Conservation (phyloP, 1,139 yeast species). For the Saccharomyces hybrid region DNA sequence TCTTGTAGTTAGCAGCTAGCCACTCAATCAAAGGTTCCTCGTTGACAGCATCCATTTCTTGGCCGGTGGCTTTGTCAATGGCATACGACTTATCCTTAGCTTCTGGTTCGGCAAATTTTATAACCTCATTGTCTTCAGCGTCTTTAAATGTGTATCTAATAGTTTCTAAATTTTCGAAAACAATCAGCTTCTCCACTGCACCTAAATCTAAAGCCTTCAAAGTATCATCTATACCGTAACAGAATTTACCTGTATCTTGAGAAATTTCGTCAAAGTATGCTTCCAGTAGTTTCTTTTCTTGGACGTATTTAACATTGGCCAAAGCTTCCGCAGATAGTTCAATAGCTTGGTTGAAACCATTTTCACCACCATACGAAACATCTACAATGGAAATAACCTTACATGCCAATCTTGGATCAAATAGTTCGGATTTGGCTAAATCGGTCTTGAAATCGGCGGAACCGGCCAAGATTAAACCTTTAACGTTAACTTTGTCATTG, state of each 20-base stretch:
- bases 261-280: conserved; percentile 93
- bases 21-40: conserved; percentile 88
- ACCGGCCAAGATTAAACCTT: conserved; percentile 94
- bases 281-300: conserved; percentile 91
- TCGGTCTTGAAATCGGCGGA: conserved; percentile 97
- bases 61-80: conserved; percentile 76
- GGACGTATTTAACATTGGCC: conserved; percentile 93
- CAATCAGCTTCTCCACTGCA: conserved; percentile 88
- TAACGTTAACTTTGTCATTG: conserved; percentile 84
- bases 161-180: conserved; percentile 82
- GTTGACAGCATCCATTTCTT: conserved; percentile 76
- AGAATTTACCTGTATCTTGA: conserved; percentile 92
- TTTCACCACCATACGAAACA: conserved; percentile 97
- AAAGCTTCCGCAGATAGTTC: conserved; percentile 94
- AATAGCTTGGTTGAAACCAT: conserved; percentile 97
- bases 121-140: conserved; percentile 67
- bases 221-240: conserved; percentile 96
- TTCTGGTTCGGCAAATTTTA: conserved; percentile 68
- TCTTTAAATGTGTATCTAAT: conserved; percentile 80
- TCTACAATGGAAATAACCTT: conserved; percentile 90
- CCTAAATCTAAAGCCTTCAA: conserved; percentile 92
- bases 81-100: conserved; percentile 64
- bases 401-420: conserved; percentile 79
- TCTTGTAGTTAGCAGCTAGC: conserved; percentile 94
- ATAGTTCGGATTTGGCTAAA: conserved; percentile 83